Evolutionary conservation across 805 yeast genomes (phyloP).

Genomic region (Ogataea trehalophila): DNA sequence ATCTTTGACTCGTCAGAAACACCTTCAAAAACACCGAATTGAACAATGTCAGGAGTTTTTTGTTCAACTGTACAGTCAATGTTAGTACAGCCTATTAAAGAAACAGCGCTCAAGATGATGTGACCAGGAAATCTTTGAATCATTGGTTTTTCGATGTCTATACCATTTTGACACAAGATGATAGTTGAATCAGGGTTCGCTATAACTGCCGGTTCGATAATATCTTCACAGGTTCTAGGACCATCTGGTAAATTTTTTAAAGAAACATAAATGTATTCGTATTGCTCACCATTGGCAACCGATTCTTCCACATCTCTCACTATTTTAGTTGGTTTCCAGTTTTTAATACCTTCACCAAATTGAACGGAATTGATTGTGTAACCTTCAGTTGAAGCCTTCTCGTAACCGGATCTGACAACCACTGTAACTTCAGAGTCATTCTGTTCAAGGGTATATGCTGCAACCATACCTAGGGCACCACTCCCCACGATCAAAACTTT

Average conservation of each 20-base stretch:
- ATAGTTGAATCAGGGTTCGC: conserved; percentile 24
- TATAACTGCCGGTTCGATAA: conserved; percentile 34
- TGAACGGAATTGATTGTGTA: conserved; percentile 54
- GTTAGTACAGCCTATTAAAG: conserved; percentile 30
- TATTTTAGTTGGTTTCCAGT: conserved; percentile 51
- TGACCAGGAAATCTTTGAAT: conserved; percentile 30
- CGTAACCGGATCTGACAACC: conserved; percentile 60
- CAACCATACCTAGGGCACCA: conserved; percentile 83
- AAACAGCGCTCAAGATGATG: conserved; percentile 33
- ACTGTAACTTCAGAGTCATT: conserved; percentile 49
- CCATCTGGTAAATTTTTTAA: conserved; percentile 61
- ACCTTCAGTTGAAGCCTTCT: conserved; percentile 46
- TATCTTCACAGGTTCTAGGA: conserved; percentile 36
- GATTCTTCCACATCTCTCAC: conserved; percentile 42
- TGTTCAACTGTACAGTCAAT: conserved; percentile 25
- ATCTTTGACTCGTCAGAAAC: conserved; percentile 16
- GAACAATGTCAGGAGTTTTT: conserved; percentile 28
- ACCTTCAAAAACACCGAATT: conserved; percentile 31
- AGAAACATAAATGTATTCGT: conserved; percentile 53
- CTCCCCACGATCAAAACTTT: conserved; percentile 66
- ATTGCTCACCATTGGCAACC: conserved; percentile 30
- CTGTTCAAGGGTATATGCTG: conserved; percentile 54
- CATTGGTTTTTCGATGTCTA: conserved; percentile 35
- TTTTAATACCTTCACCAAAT: conserved; percentile 44
- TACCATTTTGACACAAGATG: conserved; percentile 36